Evolutionary conservation across 2,329 filamentous ascomycete species (phyloP), one percentile per base, ranked within the genome.

Genomic region (Stemphylium lycopersici): DNA sequence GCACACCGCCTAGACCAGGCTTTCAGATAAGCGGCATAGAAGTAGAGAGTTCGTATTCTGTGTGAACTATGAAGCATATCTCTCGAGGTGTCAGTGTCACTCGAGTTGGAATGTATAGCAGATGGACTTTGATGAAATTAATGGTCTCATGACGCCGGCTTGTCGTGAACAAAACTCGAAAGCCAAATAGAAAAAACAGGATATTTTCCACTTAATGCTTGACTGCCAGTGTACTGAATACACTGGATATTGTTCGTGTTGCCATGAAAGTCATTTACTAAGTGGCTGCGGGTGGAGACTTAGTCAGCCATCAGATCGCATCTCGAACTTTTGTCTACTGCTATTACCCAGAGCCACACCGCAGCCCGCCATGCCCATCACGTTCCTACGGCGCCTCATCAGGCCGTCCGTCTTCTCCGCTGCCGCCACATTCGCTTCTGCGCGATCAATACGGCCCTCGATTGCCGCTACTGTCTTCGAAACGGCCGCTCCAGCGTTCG

Each of bases 301-400:
- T 56, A 59, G 54, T 59, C 57, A 59, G 46, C 54, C 13, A 22
- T 24, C 29, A 22, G 37, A 37, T 43, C 45, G 47, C 36, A 57
- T 55, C 57, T 44, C 40, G 42, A 63, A 59, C 60, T 59, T 61
- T 57, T 48, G 43, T 37, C 37, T 39, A 52, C 20, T 1, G 18
- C 43, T 24, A 16, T 46, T 38, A 43, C 4, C 39, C 39, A 22
- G 29, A 45, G 40, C 20, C 37, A 42, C 26, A 51, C 48, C 49
- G 36, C 43, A 34, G n/a, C 26, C 45, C 55, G 55, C 61, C 48
- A 79, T 79, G 77, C 66, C 77, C 40, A 65, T 74, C 56, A 73
- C 73, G 56, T 63, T 78, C 47, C 69, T 79, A 42, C 69, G 63
- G 52, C 67, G 72, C 56, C 66, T 80, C 38, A 56, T 77, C 46